Evolutionary conservation across 345 rosid genomes (phyloP).

Genomic region (Pistacia vera): DNA sequence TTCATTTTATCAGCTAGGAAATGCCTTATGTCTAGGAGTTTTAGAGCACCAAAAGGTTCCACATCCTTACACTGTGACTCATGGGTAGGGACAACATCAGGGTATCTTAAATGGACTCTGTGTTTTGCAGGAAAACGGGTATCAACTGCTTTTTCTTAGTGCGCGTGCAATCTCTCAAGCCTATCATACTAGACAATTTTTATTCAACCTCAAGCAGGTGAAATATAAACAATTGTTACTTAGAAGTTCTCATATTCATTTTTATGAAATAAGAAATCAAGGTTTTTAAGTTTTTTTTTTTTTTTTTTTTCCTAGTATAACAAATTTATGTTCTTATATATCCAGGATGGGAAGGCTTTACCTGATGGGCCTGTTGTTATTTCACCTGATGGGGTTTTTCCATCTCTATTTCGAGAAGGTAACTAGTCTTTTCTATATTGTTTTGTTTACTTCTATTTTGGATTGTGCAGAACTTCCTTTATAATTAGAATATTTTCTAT

Average conservation of each 20-base stretch:
- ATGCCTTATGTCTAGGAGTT: neutral
- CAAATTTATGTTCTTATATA: constrained; percentile 1
- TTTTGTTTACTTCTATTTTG: neutral
- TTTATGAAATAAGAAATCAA: constrained; percentile 1
- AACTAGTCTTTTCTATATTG: constrained; percentile 10
- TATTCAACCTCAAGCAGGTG: constrained; percentile 93
- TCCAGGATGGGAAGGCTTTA: constrained; percentile 87
- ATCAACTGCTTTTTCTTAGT: constrained; percentile 88
- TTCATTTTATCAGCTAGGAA: neutral
- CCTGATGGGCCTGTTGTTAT: constrained; percentile 99
- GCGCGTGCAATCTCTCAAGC: constrained; percentile 99
- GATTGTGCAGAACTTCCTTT: neutral
- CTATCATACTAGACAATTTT: constrained; percentile 77
- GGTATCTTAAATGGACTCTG: neutral
- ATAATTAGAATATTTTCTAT: neutral
- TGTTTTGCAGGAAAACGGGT: constrained; percentile 85
- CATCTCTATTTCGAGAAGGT: constrained; percentile 95
- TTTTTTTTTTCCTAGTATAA: neutral
- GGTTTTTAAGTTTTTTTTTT: neutral
- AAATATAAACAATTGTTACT: constrained; percentile 1
- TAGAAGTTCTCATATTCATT: constrained; percentile 3
- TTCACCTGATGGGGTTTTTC: constrained; percentile 97
- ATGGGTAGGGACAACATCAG: constrained; percentile 1
- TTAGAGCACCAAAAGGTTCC: constrained; percentile 5
- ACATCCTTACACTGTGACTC: neutral